Base-by-base conservation (phyloP, 306 rosid species). In the Trifolium dubium region DNA sequence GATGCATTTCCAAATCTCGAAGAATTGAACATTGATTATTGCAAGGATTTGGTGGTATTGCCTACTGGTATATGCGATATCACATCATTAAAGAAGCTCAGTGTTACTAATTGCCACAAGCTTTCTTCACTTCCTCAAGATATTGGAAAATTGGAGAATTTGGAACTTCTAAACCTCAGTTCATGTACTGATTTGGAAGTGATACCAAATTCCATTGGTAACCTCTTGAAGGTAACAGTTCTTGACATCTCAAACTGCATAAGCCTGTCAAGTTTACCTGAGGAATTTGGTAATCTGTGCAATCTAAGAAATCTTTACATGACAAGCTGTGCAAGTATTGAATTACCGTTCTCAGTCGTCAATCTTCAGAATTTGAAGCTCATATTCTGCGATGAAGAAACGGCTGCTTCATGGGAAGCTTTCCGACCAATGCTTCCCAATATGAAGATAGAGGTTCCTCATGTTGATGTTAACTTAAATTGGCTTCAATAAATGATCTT, bases 361-460 rank as follows among this genome's bases (percentile, higher is more conserved):
- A 63, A 86, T 60, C 81, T 91, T 35, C 5, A 58, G 73, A 69
- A 60, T 17, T 72, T 89, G 58, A 29, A 81, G 73, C 82, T 86
- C 50, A 1, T n/a, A n/a, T n/a, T n/a, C n/a, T 92, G 96, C 4
- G 96, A 92, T n/a, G 81, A 83, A 72, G 92, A 89, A 81, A 83
- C 84, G 8, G 86, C 79, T 74, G 46, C 47, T 62, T 77, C 74
- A 43, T 71, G 86, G 90, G 82, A 84, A 73, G 73, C 7, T 41
- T 75, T 73, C 55, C 53, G 19, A 17, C 50, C 76, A 29, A 79
- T 74, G 82, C 73, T 58, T 78, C 73, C 77, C 9, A 43, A 71
- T 56, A 62, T 59, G n/a, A 61, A 67, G 13, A 32, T 86, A 8
- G 84, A 64, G 61, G 83, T 83, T 60, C 84, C 77, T 4, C 58